These are phyloP conservation scores for Lentinula lateritia DNA, from an alignment of 768 basidiomycete genomes.

Conservation along the genomic window DNA sequence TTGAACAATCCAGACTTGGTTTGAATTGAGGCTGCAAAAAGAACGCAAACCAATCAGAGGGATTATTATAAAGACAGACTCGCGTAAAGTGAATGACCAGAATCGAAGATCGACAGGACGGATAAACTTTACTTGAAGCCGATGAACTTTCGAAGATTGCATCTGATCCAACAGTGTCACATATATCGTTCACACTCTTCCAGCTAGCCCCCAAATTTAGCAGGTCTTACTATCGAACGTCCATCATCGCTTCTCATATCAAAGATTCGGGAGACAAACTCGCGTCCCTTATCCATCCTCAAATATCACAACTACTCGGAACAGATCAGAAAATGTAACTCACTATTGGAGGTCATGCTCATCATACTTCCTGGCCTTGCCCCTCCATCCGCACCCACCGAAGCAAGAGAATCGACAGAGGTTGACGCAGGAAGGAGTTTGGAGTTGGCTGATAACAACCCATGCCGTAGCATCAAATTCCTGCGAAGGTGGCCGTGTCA, in stretches of 20 bases:
- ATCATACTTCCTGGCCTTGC: slow-evolving; percentile 29
- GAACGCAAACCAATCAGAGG: neutral
- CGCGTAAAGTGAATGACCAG: neutral
- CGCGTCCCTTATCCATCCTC: neutral
- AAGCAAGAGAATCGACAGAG: slow-evolving; percentile 7
- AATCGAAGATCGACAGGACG: neutral
- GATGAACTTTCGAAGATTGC: neutral
- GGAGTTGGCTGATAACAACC: slow-evolving; percentile 61
- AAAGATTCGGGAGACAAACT: neutral
- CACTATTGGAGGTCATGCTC: slow-evolving; percentile 29
- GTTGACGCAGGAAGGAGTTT: slow-evolving; percentile 42
- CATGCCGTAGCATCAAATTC: slow-evolving; percentile 61
- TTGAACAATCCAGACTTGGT: slow-evolving; percentile 39
- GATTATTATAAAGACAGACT: neutral
- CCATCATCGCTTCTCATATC: neutral
- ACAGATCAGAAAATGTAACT: slow-evolving; percentile 7
- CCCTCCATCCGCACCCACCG: slow-evolving; percentile 4
- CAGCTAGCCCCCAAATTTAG: too few species aligned
- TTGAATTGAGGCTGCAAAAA: slow-evolving; percentile 17
- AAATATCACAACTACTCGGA: neutral
- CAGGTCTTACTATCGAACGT: too few species aligned
- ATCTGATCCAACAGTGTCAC: neutral
- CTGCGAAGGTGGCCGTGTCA: slow-evolving; percentile 24
- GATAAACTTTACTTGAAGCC: neutral
- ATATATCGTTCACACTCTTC: neutral